phyloP scores from a whole-genome alignment of 768 basidiomycete genomes.

The Gloeophyllum trabeum region DNA sequence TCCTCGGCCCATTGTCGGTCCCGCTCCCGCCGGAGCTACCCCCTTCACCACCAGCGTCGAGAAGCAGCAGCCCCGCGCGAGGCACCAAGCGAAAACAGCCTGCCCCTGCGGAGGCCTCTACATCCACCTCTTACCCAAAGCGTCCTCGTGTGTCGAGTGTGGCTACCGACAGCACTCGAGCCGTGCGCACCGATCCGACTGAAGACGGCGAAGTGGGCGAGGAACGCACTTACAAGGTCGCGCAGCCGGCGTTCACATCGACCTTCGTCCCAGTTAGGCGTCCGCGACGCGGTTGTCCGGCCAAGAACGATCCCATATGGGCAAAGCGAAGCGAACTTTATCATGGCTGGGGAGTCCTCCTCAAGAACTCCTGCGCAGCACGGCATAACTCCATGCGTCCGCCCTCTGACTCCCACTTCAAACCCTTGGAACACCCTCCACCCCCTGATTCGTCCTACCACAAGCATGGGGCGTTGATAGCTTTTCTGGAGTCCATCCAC shows the following conservation, averaged over 20 bases:
- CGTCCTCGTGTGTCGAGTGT: conserved; percentile 16
- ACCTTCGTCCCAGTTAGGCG: conserved; percentile 47
- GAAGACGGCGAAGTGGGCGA: conserved; percentile 39
- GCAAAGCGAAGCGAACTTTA: conserved; percentile 61
- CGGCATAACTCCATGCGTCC: conserved; percentile 70
- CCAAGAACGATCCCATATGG: conserved; percentile 32
- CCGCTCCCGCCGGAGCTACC: conserved; percentile 33
- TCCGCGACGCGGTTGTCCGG: conserved; percentile 41
- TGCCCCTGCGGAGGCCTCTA: conserved; percentile 15
- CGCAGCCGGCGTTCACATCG: conserved; percentile 1
- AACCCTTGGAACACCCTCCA: conserved; percentile 52
- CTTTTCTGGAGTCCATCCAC: conserved; percentile 70
- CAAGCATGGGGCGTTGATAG: conserved; percentile 64
- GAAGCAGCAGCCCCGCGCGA: conserved; percentile 27
- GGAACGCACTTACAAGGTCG: conserved; percentile 20
- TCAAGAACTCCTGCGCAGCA: conserved; percentile 79
- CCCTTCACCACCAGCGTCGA: conserved; percentile 33
- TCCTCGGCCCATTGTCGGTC: conserved; percentile 25
- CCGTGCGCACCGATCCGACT: conserved; percentile 26
- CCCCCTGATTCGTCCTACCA: conserved; percentile 59
- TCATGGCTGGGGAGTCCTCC: conserved; percentile 53
- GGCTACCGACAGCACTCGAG: conserved; percentile 14
- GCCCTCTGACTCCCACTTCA: conserved; percentile 50
- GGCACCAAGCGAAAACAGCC: conserved; percentile 28
- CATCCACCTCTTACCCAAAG: conserved; percentile 16